Base-by-base conservation (phyloP, 768 basidiomycete species). In the Leucogyrophana mollusca region DNA sequence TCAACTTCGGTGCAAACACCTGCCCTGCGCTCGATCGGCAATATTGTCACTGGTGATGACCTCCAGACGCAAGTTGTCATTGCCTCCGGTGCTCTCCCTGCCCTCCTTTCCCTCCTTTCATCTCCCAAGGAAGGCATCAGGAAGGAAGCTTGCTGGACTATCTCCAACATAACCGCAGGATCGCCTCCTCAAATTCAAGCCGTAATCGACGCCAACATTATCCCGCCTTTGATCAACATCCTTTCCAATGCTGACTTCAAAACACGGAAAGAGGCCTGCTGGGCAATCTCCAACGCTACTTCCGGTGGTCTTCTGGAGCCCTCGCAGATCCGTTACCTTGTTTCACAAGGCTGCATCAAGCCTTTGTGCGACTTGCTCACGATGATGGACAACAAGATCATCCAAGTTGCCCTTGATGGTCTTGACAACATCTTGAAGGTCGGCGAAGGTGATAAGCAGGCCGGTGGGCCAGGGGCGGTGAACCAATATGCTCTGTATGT, bases 321-420 rank as follows among this genome's bases (percentile, higher is more conserved):
- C 23, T 73, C 86, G 22, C 95, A 98, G 66, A 99, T 99, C 59
- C 88, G 96, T 43, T 99, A 98, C 72, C 89, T 99, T 48, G 96
- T 99, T 45, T 78, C 84, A 18, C 96, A 98, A 67, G 96, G 96
- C 24, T 96, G 94, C 73, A 97, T 99, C 73, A 97, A 97, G 70
- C 96, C 96, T 13, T 77, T 99, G 22, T 99, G 96, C 64, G 96
- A 99, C 60, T 74, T 99, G 42, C 78, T 99, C 48, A 87, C 83
- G 21, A 95, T 94, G 80, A 94, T 97, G 93, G 96, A 99, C 72
- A 98, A 98, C 81, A 99, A 99, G 76, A 96, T 98, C 56, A 99
- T 99, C 56, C 89, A 93, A 69, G 95, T 98, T 33, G 95, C 95
- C 16, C 82, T 99, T 37, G 96, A 99, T 64, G 96, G 96, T 44